Base-by-base conservation (phyloP, 2,329 filamentous ascomycete genomes). In the Macrophomina pseudophaseolina region DNA sequence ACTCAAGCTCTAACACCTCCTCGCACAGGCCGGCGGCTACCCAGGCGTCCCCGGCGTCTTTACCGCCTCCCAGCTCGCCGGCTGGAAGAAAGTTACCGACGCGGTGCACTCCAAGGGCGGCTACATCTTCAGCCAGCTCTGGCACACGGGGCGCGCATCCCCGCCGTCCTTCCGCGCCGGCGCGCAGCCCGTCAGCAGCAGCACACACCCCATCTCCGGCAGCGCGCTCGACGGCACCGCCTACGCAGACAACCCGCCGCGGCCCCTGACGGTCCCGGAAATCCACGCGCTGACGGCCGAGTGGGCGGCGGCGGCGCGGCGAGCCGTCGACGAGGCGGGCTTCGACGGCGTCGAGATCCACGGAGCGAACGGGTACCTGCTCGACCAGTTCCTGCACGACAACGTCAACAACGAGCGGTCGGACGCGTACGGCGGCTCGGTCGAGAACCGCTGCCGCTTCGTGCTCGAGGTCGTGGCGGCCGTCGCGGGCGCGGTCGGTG, bases 351-450 rank as follows among this genome's bases (percentile, higher is more conserved):
- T 78, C 46, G 75, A 89, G 77, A 76, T 78, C 35, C 76, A 78
- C 42, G 65, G 73, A 35, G 75, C 74, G 7, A 77, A 71, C 77
- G 88, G 89, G 3, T 92, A 92, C 72, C 80, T 93, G 1, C 75
- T 90, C 8, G 84, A 85, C 66, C 84, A 90, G 70, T 93, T 92
- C 75, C 79, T 90, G 14, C 89, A 87, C 69, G 83, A 85, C 67
- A 66, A 66, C 52, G 56, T 67, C 23, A 78, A 79, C 62, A 58
- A 78, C 62, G 59, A 35, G 23, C 72, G 76, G 54, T 73, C 70
- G 1, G 75, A 77, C 58, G 59, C 53, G 16, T 79, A 78, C 67
- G 76, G 76, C 42, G 74, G 76, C 64, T 71, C 70, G 14, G 69
- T 71, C 4, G 71, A 74, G 51, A 75, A 75, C 52, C 71, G 76